Evolutionary conservation across 2,329 filamentous ascomycete species (phyloP), one percentile per base, ranked within the genome.

Genomic region (Penicillium hordei): DNA sequence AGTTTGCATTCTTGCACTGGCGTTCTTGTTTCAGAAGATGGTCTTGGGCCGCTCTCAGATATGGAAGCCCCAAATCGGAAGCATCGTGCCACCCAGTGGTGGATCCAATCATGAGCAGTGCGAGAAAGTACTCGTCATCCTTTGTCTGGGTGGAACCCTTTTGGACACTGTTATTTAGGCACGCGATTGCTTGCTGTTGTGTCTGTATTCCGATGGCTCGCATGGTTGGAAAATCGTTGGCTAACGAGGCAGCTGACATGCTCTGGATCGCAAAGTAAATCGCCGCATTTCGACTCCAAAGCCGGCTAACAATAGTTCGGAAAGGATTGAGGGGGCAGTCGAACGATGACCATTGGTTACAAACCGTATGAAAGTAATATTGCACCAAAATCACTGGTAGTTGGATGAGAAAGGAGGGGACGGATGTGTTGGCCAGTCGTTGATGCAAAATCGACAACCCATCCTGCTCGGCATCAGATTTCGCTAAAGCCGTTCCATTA

Each of bases 201-300:
- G 64, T 65, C 27, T 66, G 64, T 34, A 60, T 62, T 19, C 64
- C 64, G 25, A 66, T 65, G 1, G 59, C 51, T 36, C 61, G 60
- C 63, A 65, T 66, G 17, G 55, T 60, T 5, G 64, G 64, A 29
- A 66, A 62, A 38, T 66, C 64, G 36, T 66, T 66, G 8, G 64
- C 63, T 19, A 66, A 57, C 6, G 64, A 66, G 12, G 64, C 64
- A 6, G 64, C 64, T 5, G 64, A 64, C 64, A 66, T 66, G n/a
- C 64, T 66, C 48, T 66, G 64, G 9, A 66, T 65, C n/a, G 64
- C 60, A 53, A 65, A 66, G 46, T 66, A 66, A 17, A 66, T 64
- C 2, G 64, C 59, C 3, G 64, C 64, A 53, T 64, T 66, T 9
- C 55, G 56, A 52, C 64, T 66, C 64, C 64, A 66, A 10, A 66